A percentile compares a stretch with the other conserved stretches of the same genome.
phyloP scores from a whole-genome alignment of 2,329 filamentous ascomycete species.

The Kalaharituber pfeilii region DNA sequence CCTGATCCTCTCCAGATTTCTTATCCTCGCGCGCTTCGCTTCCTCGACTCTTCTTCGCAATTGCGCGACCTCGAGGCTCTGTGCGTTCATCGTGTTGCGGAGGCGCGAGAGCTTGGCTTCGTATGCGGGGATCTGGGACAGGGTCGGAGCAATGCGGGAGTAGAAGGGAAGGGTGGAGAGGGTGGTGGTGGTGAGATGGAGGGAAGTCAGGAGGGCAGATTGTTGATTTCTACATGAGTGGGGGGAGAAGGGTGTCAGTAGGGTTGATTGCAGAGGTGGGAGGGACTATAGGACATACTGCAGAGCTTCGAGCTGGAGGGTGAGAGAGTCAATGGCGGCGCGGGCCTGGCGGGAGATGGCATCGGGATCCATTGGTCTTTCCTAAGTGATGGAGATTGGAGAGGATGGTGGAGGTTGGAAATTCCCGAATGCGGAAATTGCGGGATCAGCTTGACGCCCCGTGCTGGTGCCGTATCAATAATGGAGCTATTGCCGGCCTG shows the following conservation, averaged over 20 bases:
- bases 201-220: neutral
- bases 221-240: neutral
- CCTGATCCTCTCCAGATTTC: neutral
- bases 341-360: neutral
- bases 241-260: neutral
- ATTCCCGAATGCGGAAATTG: no score
- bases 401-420: no score
- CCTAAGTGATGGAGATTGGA: no score
- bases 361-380: neutral
- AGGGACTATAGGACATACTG: neutral
- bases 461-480: no score
- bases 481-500: no score
- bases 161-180: neutral
- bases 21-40: neutral
- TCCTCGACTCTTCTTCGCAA: neutral
- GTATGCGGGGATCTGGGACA: neutral
- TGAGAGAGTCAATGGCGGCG: neutral
- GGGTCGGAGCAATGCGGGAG: neutral
- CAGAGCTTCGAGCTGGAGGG: neutral
- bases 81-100: neutral
- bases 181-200: neutral
- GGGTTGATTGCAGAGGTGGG: neutral
- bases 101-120: neutral
- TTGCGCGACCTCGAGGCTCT: neutral
- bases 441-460: no score